Evolutionary conservation across 2,329 filamentous ascomycete species (phyloP).

Genomic region (Rhexocercosporidium sp.): DNA sequence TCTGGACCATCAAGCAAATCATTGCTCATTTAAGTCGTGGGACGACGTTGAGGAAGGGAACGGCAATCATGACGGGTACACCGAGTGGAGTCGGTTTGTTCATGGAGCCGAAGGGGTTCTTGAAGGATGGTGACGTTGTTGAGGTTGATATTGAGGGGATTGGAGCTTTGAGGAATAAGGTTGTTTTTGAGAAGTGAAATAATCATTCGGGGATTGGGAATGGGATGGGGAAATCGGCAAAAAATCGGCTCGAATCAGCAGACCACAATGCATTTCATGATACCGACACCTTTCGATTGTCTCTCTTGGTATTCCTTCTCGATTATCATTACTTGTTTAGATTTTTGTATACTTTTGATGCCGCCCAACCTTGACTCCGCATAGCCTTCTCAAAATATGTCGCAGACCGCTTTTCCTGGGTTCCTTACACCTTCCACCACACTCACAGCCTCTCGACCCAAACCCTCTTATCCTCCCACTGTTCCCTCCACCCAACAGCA

Average conservation of each 20-base stretch:
- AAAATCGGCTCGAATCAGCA: too few relatives aligned
- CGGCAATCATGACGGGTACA: slow-evolving; percentile 56
- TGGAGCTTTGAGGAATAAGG: slow-evolving; percentile 41
- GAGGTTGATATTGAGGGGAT: slow-evolving; percentile 39
- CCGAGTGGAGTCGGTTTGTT: slow-evolving; percentile 48
- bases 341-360: too few relatives aligned
- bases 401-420: too few relatives aligned
- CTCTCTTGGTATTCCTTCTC: too few relatives aligned
- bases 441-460: slow-evolving; percentile 20
- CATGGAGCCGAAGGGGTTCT: slow-evolving; percentile 39
- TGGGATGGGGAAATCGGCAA: too few relatives aligned
- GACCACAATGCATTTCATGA: too few relatives aligned
- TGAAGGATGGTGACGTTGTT: slow-evolving; percentile 45
- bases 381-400: too few relatives aligned
- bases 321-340: too few relatives aligned
- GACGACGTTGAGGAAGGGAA: slow-evolving; percentile 52
- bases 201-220: too few relatives aligned
- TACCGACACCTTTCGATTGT: too few relatives aligned
- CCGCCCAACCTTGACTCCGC: too few relatives aligned
- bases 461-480: slow-evolving; percentile 9
- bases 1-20: slow-evolving; percentile 49
- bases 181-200: slow-evolving; percentile 17
- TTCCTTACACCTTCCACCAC: not conserved
- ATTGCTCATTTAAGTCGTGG: slow-evolving; percentile 48
- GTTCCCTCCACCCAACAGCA: slow-evolving; percentile 21